A percentile compares a stretch with the other conserved stretches of the same genome.
These are phyloP conservation scores for Musa beccarii DNA, from an alignment of 176 grass and related monocot genomes.

Conservation along the genomic window DNA sequence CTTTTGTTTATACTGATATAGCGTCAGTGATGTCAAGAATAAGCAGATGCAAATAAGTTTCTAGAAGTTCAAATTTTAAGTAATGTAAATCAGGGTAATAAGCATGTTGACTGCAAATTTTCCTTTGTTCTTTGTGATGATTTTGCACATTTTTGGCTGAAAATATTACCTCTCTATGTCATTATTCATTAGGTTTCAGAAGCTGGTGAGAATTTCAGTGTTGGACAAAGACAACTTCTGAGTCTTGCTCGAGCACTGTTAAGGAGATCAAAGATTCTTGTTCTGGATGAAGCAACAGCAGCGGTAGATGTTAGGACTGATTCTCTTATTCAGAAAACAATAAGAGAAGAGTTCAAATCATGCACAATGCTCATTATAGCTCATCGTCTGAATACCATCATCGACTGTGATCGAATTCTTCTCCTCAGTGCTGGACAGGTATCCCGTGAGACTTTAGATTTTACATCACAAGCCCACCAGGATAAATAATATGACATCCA, in stretches of 20 bases:
- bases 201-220: conserved; percentile 96
- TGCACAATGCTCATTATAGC: conserved; percentile 99
- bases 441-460: background rate
- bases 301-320: conserved; percentile 95
- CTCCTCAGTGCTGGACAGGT: conserved; percentile 84
- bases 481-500: background rate
- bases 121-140: background rate
- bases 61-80: background rate
- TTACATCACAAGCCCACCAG: background rate
- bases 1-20: no score
- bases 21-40: no score
- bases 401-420: conserved; percentile 85
- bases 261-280: conserved; percentile 90
- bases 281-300: conserved; percentile 96
- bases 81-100: background rate
- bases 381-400: conserved; percentile 89
- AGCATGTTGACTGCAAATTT: background rate
- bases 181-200: conserved; percentile 60
- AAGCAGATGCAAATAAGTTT: no score
- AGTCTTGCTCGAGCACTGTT: conserved; percentile 91
- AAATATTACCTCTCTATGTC: background rate
- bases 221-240: conserved; percentile 86
- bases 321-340: conserved; percentile 98
- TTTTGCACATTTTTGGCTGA: background rate
- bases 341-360: conserved; percentile 95